Percentiles rank a stretch among this genome's conserved stretches.
Evolutionary conservation across 306 rosid genomes (phyloP).

Genomic region (Cucurbita moschata): DNA sequence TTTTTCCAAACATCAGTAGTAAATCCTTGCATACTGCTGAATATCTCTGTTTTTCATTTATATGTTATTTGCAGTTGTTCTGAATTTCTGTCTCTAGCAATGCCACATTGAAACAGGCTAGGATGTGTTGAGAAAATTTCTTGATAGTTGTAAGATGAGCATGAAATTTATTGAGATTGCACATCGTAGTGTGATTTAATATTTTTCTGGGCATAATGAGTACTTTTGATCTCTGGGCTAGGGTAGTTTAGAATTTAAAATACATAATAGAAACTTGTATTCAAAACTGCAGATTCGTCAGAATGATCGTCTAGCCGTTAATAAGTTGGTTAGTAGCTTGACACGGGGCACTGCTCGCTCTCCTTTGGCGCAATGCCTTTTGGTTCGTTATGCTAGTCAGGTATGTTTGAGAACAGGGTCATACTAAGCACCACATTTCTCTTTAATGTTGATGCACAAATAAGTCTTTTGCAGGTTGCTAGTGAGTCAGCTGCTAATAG

Average conservation of each 20-base stretch:
- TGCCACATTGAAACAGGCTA: neutral
- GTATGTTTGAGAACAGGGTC: constrained; percentile 19
- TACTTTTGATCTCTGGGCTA: neutral
- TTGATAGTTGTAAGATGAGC: neutral
- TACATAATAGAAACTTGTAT: neutral
- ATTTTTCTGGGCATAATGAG: neutral
- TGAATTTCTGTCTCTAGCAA: neutral
- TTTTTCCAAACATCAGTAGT: neutral
- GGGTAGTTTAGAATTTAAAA: neutral
- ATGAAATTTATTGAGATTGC: neutral
- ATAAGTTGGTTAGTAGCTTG: constrained; percentile 97
- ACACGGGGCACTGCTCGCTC: constrained; percentile 89
- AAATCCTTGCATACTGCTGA: neutral
- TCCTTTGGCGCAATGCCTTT: constrained; percentile 87
- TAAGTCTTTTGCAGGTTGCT: constrained; percentile 46
- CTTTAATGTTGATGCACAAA: constrained; percentile 3
- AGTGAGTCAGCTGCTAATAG: constrained; percentile 59
- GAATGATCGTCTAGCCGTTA: constrained; percentile 92
- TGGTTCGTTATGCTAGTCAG: constrained; percentile 95
- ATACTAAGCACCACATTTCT: neutral
- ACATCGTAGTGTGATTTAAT: neutral
- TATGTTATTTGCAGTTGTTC: neutral
- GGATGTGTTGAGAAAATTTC: neutral
- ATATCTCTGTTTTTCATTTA: neutral
- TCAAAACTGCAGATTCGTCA: constrained; percentile 71